Evolutionary conservation across 2,329 filamentous ascomycete genomes (phyloP), one percentile per base, ranked within the genome.

Genomic region (Erysiphe neolycopersici): DNA sequence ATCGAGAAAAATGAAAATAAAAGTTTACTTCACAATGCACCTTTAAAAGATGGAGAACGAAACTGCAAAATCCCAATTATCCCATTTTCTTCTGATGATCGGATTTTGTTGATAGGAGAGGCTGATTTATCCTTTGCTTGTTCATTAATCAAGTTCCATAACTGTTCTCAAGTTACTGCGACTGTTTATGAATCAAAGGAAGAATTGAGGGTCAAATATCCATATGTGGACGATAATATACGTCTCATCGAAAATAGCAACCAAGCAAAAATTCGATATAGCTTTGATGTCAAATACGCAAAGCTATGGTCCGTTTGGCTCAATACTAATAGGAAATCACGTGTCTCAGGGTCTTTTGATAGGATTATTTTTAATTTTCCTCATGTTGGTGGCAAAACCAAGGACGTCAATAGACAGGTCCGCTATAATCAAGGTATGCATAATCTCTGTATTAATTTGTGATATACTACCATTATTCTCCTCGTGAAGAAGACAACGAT

Each of bases 291-390:
- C 1, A 73, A 68, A 38, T 77, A 69, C 51, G 66, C 78, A 55
- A 64, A 64, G 26, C 57, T 64, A n/a, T 67, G 48, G 47, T 57
- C 55, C 36, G 47, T 44, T 31, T 47, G n/a, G 4, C 18, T 22
- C 13, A 22, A 31, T 14, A 6, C 11, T n/a, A 26, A 33, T 30
- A 16, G 47, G 19, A 51, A 44, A 43, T 41, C 31, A 32, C 35
- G 43, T 33, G 39, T 33, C 42, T 31, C 59, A 58, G 31, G 45
- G 49, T 44, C 17, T 4, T 85, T 79, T 66, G 76, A 92, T 58
- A 69, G 73, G 45, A 76, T 95, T 48, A 67, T 87, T 50, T 98
- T 95, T 71, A 93, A 94, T 65, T 98, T 98, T 60, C 89, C 89
- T 32, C 89, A 98, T 62, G 79, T 91, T 3, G 89, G 89, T 49